Percentiles rank a stretch among this genome's conserved stretches.
phyloP scores from a whole-genome alignment of 164 flowering plant species.

The Annona cherimola region DNA sequence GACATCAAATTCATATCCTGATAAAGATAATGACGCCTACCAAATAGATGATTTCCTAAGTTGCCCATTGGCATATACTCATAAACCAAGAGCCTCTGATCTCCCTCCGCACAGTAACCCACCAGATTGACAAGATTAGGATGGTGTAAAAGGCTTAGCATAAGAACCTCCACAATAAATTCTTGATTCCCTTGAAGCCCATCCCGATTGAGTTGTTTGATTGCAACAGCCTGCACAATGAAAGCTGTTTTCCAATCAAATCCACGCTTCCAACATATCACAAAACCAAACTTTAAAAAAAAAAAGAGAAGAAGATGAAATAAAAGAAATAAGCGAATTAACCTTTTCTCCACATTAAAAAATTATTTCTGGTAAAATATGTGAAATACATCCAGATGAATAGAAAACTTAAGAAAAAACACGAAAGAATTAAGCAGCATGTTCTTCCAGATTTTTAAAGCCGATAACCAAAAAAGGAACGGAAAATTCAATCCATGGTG shows the following conservation, averaged over 20 bases:
- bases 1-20: background rate
- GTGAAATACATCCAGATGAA: background rate
- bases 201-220: slow-evolving; percentile 56
- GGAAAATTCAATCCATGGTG: background rate
- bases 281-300: background rate
- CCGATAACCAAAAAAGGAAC: background rate
- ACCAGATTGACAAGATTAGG: slow-evolving; percentile 72
- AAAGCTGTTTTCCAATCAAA: background rate
- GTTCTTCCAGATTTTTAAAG: background rate
- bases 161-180: slow-evolving; percentile 82
- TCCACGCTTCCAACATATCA: slow-evolving; percentile 2
- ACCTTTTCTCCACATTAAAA: background rate
- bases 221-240: slow-evolving; percentile 49
- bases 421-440: background rate
- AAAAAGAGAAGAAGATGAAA: background rate
- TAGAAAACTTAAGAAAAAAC: too few species aligned
- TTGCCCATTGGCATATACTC: slow-evolving; percentile 88
- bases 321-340: background rate
- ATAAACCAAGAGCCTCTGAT: slow-evolving; percentile 82
- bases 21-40: slow-evolving; percentile 26
- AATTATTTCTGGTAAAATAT: background rate
- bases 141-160: slow-evolving; percentile 83
- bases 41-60: slow-evolving; percentile 78
- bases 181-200: slow-evolving; percentile 81
- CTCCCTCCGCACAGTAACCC: slow-evolving; percentile 81